Evolutionary conservation across 2,329 filamentous ascomycete genomes (phyloP), one percentile per base, ranked within the genome.

Genomic region (Boeremia lycopersici): DNA sequence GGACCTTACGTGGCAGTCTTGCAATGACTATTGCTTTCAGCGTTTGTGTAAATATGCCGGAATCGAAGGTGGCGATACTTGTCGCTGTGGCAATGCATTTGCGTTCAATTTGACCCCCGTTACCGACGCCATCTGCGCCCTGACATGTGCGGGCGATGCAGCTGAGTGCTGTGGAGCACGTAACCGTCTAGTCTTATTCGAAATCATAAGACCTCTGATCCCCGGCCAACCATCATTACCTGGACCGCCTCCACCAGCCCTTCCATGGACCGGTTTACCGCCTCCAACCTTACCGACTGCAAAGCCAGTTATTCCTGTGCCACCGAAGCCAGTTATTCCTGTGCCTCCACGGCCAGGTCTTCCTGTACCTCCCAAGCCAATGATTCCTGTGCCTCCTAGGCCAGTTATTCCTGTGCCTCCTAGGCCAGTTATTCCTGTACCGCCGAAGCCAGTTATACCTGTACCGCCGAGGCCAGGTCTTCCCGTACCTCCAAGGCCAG

Each of bases 21-120:
- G 51, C 15, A 40, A 19, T 2, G 15, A 26, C 2, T 48, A 13
- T 23, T 53, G 51, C 29, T 13, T 23, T 6, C 10, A 3, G 3
- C 12, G 10, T 1, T 28, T 26, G 6, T 53, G 11, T 29, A 48
- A 34, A 23, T 53, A 44, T 10, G 44, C 44, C 2, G 51, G 51
- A 30, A 53, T 53, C 8, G 51, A 53, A 7, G 44, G 44, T 1
- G 51, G 44, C 0, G n/a, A 33, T 2, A 53, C 51, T 19, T 53
- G 51, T 29, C 51, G 51, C 17, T 53, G 51, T 10, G 51, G 44
- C 28, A 53, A 38, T 31, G 6, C 0, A 11, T 43, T 53, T 17
- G 13, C 26, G 12, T 53, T 53, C 28, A 19, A 26, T 9, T 44
- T 33, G 5, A 19, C 5, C 13, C 44, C 31, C 4, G 44, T 39